phyloP scores from a whole-genome alignment of 345 rosid species.

The Hypericum androsaemum region DNA sequence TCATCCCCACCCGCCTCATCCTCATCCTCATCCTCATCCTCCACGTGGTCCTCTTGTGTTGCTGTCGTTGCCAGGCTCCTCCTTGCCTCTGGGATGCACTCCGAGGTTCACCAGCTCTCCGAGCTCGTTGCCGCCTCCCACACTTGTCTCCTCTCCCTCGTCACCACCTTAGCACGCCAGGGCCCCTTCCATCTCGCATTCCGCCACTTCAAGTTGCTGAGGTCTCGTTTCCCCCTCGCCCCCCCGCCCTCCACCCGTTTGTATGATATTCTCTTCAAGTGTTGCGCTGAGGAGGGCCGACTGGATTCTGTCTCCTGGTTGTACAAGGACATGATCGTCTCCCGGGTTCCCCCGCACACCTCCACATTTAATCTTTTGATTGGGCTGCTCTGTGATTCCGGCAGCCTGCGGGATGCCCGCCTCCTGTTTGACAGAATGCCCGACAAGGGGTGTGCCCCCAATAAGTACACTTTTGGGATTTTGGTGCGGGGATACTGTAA shows the following conservation, averaged over 20 bases:
- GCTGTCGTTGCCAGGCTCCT: slow-evolving; percentile 22
- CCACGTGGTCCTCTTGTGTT: too few relatives aligned
- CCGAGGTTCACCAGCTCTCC: slow-evolving; percentile 42
- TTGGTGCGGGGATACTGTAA: slow-evolving; percentile 82
- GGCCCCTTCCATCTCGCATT: slow-evolving; percentile 40
- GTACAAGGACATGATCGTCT: slow-evolving; percentile 59
- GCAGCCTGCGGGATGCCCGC: slow-evolving; percentile 55
- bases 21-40: slow-evolving; percentile 44
- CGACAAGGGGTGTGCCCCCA: slow-evolving; percentile 64
- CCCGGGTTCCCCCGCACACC: slow-evolving; percentile 57
- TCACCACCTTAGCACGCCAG: slow-evolving; percentile 40
- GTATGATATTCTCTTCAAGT: slow-evolving; percentile 51
- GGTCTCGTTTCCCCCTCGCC: slow-evolving; percentile 38
- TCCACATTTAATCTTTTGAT: slow-evolving; percentile 79
- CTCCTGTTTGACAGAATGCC: slow-evolving; percentile 79
- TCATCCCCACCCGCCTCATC: slow-evolving; percentile 25
- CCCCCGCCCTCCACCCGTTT: slow-evolving; percentile 34
- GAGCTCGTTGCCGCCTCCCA: slow-evolving; percentile 12
- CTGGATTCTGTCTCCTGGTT: slow-evolving; percentile 56
- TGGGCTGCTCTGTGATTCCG: slow-evolving; percentile 49
- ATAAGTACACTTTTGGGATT: slow-evolving; percentile 73
- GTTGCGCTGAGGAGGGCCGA: slow-evolving; percentile 35
- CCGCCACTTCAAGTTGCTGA: slow-evolving; percentile 44
- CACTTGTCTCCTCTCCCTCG: slow-evolving; percentile 35
- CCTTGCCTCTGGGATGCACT: slow-evolving; percentile 53